Evolutionary conservation across 495 filamentous ascomycete genomes (phyloP).

Genomic region (Penicillium coffeae): DNA sequence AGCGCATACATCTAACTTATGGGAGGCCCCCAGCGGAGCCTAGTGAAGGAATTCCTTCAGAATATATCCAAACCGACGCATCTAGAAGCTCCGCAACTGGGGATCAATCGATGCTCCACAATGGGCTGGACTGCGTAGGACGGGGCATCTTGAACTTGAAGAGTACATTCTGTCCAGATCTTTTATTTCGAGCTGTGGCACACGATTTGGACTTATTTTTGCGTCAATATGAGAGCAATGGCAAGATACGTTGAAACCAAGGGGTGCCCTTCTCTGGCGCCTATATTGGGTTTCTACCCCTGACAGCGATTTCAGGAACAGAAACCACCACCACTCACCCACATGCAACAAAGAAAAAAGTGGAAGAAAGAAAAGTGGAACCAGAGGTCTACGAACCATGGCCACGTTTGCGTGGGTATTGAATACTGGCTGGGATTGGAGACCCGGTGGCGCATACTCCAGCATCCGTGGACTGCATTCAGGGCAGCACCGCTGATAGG

Average conservation of each 20-base stretch:
- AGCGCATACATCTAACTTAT: background rate
- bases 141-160: background rate
- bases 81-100: conserved; percentile 1
- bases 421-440: conserved; percentile 5
- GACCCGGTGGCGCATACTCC: background rate
- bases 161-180: background rate
- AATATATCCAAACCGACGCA: background rate
- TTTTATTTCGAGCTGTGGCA: background rate
- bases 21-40: background rate
- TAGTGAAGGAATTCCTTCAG: background rate
- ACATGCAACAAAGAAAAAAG: background rate
- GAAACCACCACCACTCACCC: background rate
- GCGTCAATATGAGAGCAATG: background rate
- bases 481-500: conserved; percentile 3
- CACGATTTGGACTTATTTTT: background rate
- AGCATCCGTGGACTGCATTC: background rate
- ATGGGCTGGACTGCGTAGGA: conserved; percentile 6
- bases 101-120: conserved; percentile 1
- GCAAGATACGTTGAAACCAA: background rate
- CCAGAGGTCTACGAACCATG: background rate
- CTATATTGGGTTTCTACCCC: background rate
- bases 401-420: background rate
- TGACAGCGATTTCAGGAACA: background rate
- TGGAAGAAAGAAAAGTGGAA: background rate
- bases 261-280: background rate